These are phyloP conservation scores for Excoecaria agallocha DNA, from an alignment of 345 rosid species.

Conservation along the genomic window DNA sequence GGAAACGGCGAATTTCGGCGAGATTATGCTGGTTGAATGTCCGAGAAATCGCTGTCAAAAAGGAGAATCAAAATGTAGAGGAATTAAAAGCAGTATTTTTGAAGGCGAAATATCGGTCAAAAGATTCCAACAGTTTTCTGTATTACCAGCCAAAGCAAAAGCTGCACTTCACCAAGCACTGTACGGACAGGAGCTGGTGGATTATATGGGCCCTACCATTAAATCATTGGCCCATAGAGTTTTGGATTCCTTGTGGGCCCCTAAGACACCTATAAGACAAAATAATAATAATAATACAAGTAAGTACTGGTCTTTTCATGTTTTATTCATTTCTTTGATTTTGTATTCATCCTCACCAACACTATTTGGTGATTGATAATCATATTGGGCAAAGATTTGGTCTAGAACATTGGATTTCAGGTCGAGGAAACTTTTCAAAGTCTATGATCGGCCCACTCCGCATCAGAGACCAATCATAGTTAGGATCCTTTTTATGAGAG, in stretches of 20 bases:
- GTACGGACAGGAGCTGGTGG: constrained; percentile 19
- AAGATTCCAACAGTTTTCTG: background rate
- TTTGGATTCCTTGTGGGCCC: constrained; percentile 11
- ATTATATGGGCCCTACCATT: constrained; percentile 22
- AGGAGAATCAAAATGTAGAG: background rate
- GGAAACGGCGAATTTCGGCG: background rate
- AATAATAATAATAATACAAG: background rate
- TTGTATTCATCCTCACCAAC: background rate
- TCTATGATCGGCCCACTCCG: too few species aligned
- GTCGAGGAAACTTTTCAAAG: too few species aligned
- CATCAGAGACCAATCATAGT: too few species aligned
- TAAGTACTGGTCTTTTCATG: background rate
- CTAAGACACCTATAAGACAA: constrained; percentile 50
- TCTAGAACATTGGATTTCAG: too few species aligned
- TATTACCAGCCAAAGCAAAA: background rate
- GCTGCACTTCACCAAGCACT: background rate
- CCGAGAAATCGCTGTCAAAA: background rate
- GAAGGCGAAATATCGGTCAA: background rate
- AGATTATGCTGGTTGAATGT: background rate
- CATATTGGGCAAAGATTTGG: too few species aligned
- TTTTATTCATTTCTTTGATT: background rate
- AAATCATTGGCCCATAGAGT: background rate
- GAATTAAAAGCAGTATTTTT: background rate
- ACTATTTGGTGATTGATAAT: too few species aligned
- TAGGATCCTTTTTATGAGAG: too few species aligned